Base-by-base conservation (phyloP, 306 rosid genomes). In the Mucuna pruriens region DNA sequence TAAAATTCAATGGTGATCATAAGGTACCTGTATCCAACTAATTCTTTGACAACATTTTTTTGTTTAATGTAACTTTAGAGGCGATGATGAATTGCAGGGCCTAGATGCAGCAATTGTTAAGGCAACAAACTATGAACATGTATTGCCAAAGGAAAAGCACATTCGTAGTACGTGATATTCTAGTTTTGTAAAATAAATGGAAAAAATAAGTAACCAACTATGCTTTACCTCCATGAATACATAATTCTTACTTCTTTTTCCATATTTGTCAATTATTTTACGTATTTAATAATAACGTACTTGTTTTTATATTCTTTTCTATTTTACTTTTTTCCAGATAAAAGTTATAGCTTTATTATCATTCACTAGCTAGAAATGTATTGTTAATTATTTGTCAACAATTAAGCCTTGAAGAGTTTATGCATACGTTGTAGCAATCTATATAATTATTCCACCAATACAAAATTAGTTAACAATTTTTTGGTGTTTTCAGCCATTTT, bases 101-200 rank as follows among this genome's bases (percentile, higher is more conserved):
- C 76, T 94, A 86, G 97, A 94, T 82, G 69, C 80, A 77, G 95
- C 98, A 74, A 90, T 94, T 83, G 84, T 88, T 33, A 91, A 92
- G 85, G 89, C 97, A 75, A 94, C 98, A 42, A 89, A 69, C 85
- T 89, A 81, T 22, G 87, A 90, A 5, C 89, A 90, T 79, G 71
- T 58, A 23, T 90, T 94, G 23, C 94, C 98, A 9, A 94, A 94
- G 87, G 98, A 94, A 77, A 94, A 92, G 74, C 93, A 94, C 84
- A 39, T 88, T 66, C 84, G 94, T 74, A 91, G 98, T 92, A 75
- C n/a, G 84, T 81, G n/a, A 39, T 57, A 12, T 68, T 75, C 62
- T 77, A 23, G 5, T 45, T 46, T 12, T 48, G 4, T 19, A 17
- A 46, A 9, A 46, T 62, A 76, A 61, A n/a, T 75, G 13, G 15